phyloP scores from a whole-genome alignment of 768 basidiomycete species.

The Pleurotus salmoneostramineus region DNA sequence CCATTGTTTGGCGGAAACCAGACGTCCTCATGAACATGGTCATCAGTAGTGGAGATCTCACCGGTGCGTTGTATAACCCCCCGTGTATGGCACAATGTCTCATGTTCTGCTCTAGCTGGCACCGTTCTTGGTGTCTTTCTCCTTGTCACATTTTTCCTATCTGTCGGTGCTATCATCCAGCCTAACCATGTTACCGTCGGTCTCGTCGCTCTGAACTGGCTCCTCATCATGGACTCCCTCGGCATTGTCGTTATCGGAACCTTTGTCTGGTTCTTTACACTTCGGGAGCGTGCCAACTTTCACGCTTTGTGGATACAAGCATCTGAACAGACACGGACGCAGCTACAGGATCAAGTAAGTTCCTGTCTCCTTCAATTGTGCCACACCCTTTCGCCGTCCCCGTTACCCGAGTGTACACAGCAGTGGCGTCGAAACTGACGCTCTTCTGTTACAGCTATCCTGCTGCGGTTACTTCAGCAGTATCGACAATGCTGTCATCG shows the following conservation, averaged over 20 bases:
- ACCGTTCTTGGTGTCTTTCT: slow-evolving; percentile 64
- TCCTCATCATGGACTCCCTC: slow-evolving; percentile 60
- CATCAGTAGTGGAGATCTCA: slow-evolving; percentile 52
- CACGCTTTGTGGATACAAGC: slow-evolving; percentile 49
- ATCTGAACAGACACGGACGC: slow-evolving; percentile 40
- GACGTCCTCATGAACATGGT: slow-evolving; percentile 75
- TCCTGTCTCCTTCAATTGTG: neutral
- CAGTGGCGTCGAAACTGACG: neutral
- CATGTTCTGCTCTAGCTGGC: slow-evolving; percentile 47
- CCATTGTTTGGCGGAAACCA: slow-evolving; percentile 66
- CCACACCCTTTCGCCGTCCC: neutral
- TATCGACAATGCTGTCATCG: slow-evolving; percentile 52
- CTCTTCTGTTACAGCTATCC: slow-evolving; percentile 42
- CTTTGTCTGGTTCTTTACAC: slow-evolving; percentile 79
- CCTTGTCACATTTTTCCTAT: slow-evolving; percentile 63
- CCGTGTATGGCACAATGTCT: neutral
- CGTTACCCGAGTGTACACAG: neutral
- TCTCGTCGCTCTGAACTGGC: slow-evolving; percentile 75
- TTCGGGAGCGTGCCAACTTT: slow-evolving; percentile 69
- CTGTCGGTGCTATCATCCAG: slow-evolving; percentile 68
- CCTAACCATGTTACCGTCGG: slow-evolving; percentile 65
- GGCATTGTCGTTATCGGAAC: slow-evolving; percentile 63
- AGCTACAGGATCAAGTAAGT: slow-evolving; percentile 72
- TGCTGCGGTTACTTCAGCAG: slow-evolving; percentile 88
- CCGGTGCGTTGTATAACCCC: slow-evolving; percentile 38